Evolutionary conservation across 2,329 filamentous ascomycete species (phyloP).

Genomic region (Hypocreales sp.): DNA sequence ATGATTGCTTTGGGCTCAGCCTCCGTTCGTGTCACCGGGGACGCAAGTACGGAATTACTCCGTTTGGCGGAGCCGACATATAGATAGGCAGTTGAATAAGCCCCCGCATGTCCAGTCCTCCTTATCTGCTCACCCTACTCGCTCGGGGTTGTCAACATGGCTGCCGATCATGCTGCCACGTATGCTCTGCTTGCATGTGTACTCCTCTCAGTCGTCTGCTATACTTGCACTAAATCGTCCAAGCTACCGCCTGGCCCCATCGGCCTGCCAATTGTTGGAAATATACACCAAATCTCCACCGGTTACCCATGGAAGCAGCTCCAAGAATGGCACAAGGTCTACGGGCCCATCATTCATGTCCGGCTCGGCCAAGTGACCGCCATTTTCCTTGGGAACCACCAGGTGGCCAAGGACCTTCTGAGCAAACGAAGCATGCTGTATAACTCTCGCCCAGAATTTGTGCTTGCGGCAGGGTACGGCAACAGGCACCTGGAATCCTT

Average conservation of each 20-base stretch:
- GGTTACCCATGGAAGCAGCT: slow-evolving; percentile 43
- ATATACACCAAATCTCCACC: slow-evolving; percentile 10
- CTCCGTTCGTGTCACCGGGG: no score
- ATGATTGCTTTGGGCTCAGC: no score
- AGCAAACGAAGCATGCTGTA: slow-evolving; percentile 6
- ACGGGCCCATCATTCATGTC: slow-evolving; percentile 9
- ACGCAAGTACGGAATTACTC: no score
- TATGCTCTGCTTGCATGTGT: background rate
- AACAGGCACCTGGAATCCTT: slow-evolving; percentile 21
- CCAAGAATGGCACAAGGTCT: slow-evolving; percentile 20
- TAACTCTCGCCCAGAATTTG: slow-evolving; percentile 11
- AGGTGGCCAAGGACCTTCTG: slow-evolving; percentile 9
- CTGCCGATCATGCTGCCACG: no score
- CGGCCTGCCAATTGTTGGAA: slow-evolving; percentile 8
- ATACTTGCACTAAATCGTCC: background rate
- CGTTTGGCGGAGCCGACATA: no score
- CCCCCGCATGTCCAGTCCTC: no score
- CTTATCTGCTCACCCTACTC: no score
- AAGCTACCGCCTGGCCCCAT: slow-evolving; percentile 15
- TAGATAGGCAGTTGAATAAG: no score
- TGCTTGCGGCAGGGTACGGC: slow-evolving; percentile 16
- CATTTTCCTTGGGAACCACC: slow-evolving; percentile 7
- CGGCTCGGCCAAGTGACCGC: slow-evolving; percentile 6
- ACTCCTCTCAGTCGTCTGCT: background rate
- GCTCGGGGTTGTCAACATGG: no score